phyloP scores from a whole-genome alignment of 306 rosid species.

The Hylodesmum podocarpum region DNA sequence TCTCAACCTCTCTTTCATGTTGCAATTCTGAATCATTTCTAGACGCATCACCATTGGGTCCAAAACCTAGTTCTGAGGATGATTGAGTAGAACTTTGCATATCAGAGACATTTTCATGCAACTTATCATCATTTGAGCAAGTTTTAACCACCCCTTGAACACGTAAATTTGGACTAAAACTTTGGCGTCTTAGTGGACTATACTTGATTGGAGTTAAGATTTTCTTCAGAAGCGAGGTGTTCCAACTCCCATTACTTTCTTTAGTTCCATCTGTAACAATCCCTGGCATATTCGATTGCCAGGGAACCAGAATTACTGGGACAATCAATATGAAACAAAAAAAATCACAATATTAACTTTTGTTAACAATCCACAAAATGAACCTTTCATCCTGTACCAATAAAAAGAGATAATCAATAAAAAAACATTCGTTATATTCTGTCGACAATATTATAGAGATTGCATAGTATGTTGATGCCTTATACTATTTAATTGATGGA shows the following conservation, averaged over 20 bases:
- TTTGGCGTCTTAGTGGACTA: constrained; percentile 40
- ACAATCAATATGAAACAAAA: constrained; percentile 30
- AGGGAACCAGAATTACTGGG: constrained; percentile 20
- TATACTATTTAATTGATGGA: neutral
- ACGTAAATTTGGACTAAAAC: constrained; percentile 10
- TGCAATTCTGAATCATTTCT: constrained; percentile 71
- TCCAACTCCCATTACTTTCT: constrained; percentile 38
- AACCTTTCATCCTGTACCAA: neutral
- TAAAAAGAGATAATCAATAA: neutral
- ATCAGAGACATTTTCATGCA: constrained; percentile 76
- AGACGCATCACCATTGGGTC: constrained; percentile 63
- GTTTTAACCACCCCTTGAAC: constrained; percentile 50
- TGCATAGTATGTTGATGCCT: neutral
- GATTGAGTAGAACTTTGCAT: constrained; percentile 75
- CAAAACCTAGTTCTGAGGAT: constrained; percentile 61
- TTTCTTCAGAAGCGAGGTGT: constrained; percentile 42
- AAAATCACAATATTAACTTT: constrained; percentile 36
- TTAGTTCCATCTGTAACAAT: constrained; percentile 47
- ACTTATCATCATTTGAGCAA: constrained; percentile 68
- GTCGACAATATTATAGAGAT: neutral
- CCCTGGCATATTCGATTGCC: constrained; percentile 63
- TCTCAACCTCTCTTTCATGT: constrained; percentile 73
- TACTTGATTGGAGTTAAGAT: constrained; percentile 29
- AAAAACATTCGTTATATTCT: neutral
- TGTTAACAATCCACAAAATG: constrained; percentile 5